phyloP scores from a whole-genome alignment of 768 basidiomycete species.

The Termitomyces sp. region DNA sequence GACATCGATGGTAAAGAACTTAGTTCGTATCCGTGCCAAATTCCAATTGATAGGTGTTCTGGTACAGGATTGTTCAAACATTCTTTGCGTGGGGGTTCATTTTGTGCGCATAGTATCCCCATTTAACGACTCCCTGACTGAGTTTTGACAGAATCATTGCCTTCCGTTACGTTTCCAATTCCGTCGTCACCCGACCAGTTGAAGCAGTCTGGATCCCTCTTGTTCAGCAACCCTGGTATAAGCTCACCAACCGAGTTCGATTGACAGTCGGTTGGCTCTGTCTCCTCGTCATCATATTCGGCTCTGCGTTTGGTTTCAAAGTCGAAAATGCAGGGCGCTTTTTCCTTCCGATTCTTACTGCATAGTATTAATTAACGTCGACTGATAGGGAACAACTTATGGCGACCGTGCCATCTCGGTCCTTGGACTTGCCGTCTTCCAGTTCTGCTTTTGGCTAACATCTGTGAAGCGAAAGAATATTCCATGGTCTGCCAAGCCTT shows the following conservation, averaged over 20 bases:
- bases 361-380: conserved; percentile 12
- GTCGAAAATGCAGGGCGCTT: conserved; percentile 43
- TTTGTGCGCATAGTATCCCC: conserved; percentile 47
- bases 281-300: conserved; percentile 75
- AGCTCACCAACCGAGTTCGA: conserved; percentile 45
- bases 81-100: conserved; percentile 84
- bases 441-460: conserved; percentile 65
- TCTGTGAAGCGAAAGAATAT: conserved; percentile 63
- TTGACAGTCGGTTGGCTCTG: conserved; percentile 72
- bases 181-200: conserved; percentile 68
- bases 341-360: not conserved
- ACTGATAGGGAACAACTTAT: conserved; percentile 46
- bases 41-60: conserved; percentile 5
- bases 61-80: conserved; percentile 70
- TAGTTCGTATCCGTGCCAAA: conserved; percentile 6
- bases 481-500: conserved; percentile 59
- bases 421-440: conserved; percentile 77
- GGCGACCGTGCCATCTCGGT: conserved; percentile 82
- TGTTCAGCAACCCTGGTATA: conserved; percentile 67
- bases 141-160: conserved; percentile 56
- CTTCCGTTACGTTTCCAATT: conserved; percentile 80
- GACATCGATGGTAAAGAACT: conserved; percentile 62
- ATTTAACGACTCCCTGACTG: not conserved
- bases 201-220: conserved; percentile 64
- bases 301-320: conserved; percentile 82